A percentile compares a stretch with the other conserved stretches of the same genome.
These are phyloP conservation scores for Hortiboletus flavorubellus DNA, from an alignment of 768 basidiomycete genomes.

Conservation along the genomic window DNA sequence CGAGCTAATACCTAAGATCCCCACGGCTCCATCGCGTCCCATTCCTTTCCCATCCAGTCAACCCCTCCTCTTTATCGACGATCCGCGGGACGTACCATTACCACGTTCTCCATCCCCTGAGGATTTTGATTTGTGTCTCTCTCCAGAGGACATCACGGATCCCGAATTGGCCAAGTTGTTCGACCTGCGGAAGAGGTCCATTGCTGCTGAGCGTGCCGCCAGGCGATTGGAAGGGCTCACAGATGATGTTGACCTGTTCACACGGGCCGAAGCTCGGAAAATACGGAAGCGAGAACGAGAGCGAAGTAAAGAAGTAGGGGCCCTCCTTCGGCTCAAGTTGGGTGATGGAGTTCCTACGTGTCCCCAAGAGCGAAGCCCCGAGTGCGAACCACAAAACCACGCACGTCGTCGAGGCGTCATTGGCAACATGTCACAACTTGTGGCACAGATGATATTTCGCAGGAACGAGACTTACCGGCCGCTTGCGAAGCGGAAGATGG, in stretches of 20 bases:
- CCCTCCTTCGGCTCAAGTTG: constrained; percentile 55
- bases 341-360: constrained; percentile 23
- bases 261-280: constrained; percentile 42
- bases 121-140: constrained; percentile 36
- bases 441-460: constrained; percentile 47
- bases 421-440: constrained; percentile 38
- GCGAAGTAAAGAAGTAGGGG: constrained; percentile 51
- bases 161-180: constrained; percentile 39
- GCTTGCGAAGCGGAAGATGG: constrained; percentile 35
- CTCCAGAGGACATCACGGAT: constrained; percentile 31
- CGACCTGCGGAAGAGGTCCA: constrained; percentile 38
- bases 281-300: constrained; percentile 51
- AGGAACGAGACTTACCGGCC: constrained; percentile 38
- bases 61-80: constrained; percentile 42
- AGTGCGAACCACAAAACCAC: constrained; percentile 16
- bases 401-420: constrained; percentile 23
- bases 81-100: constrained; percentile 35
- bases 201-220: constrained; percentile 33
- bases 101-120: constrained; percentile 45
- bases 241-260: constrained; percentile 37
- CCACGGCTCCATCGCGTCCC: background rate
- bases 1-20: constrained; percentile 34
- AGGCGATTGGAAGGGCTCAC: constrained; percentile 30
- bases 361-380: constrained; percentile 26
- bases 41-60: constrained; percentile 18